phyloP scores from a whole-genome alignment of 2,329 filamentous ascomycete genomes.

The Clonostachys rhizophaga region DNA sequence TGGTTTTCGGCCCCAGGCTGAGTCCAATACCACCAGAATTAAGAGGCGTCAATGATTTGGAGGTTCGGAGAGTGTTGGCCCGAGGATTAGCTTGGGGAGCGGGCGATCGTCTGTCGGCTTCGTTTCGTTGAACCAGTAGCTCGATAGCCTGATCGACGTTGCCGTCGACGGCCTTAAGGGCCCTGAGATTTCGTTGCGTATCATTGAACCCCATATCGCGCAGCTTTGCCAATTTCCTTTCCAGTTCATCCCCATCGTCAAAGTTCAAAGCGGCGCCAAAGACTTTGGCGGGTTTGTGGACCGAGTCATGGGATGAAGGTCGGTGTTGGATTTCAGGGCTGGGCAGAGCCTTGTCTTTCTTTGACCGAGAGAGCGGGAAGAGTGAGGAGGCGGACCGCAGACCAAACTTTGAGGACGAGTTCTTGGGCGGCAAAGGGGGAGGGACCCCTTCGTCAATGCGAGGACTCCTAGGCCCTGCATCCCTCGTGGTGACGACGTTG shows the following conservation, averaged over 20 bases:
- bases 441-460: slow-evolving; percentile 52
- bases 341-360: slow-evolving; percentile 39
- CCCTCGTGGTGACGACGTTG: slow-evolving; percentile 25
- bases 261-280: slow-evolving; percentile 66
- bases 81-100: slow-evolving; percentile 30
- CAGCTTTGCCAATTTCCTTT: slow-evolving; percentile 71
- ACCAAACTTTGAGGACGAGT: slow-evolving; percentile 57
- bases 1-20: slow-evolving; percentile 10
- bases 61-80: slow-evolving; percentile 39
- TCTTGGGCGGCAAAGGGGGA: slow-evolving; percentile 59
- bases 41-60: slow-evolving; percentile 51
- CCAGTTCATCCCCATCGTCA: slow-evolving; percentile 53
- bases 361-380: slow-evolving; percentile 58
- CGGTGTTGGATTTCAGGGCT: slow-evolving; percentile 16
- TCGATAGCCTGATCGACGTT: slow-evolving; percentile 86
- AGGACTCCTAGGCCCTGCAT: slow-evolving; percentile 35
- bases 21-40: slow-evolving; percentile 16
- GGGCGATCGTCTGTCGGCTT: slow-evolving; percentile 47
- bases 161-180: slow-evolving; percentile 78
- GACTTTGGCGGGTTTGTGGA: slow-evolving; percentile 61
- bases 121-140: slow-evolving; percentile 76
- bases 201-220: slow-evolving; percentile 92
- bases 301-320: slow-evolving; percentile 30
- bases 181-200: slow-evolving; percentile 71
- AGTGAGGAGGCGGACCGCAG: slow-evolving; percentile 62